These are phyloP conservation scores for Fennellomyces sp. DNA, from an alignment of 371 early-diverging fungal genomes.

Conservation along the genomic window DNA sequence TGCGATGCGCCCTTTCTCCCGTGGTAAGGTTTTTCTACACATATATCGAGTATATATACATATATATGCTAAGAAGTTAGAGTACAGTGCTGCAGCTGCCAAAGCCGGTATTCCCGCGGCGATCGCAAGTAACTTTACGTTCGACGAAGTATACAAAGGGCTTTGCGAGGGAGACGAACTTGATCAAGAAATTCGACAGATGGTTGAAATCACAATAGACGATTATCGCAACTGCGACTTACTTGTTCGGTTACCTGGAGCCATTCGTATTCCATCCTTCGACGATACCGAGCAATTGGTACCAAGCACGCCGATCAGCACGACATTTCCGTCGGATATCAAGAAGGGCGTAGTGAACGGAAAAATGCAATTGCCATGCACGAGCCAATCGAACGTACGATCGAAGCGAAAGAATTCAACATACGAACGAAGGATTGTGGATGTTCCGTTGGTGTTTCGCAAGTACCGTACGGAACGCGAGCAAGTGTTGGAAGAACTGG, in stretches of 20 bases:
- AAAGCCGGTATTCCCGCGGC: slow-evolving; percentile 64
- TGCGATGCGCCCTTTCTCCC: slow-evolving; percentile 76
- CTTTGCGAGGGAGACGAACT: slow-evolving; percentile 59
- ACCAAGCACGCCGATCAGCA: slow-evolving; percentile 33
- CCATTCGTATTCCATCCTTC: slow-evolving; percentile 70
- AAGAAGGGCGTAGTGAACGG: slow-evolving; percentile 46
- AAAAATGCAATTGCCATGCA: slow-evolving; percentile 37
- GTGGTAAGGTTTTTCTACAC: slow-evolving; percentile 41
- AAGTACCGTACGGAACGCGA: slow-evolving; percentile 51
- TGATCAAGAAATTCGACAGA: slow-evolving; percentile 50
- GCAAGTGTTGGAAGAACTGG: slow-evolving; percentile 54
- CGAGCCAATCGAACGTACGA: slow-evolving; percentile 34
- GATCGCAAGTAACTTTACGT: slow-evolving; percentile 79
- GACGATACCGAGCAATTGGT: slow-evolving; percentile 43
- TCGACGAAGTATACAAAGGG: slow-evolving; percentile 73
- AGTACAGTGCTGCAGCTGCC: slow-evolving; percentile 59
- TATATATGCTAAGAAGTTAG: neutral
- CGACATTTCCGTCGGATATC: slow-evolving; percentile 1
- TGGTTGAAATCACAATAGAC: slow-evolving; percentile 49
- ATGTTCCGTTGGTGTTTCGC: slow-evolving; percentile 69
- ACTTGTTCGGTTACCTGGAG: slow-evolving; percentile 71
- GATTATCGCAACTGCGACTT: slow-evolving; percentile 66
- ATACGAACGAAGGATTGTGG: slow-evolving; percentile 47
- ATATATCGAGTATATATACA: neutral
- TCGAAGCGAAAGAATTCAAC: slow-evolving; percentile 1